Base-by-base conservation (phyloP, 176 grass and related monocot species). In the Puccinellia tenuiflora region DNA sequence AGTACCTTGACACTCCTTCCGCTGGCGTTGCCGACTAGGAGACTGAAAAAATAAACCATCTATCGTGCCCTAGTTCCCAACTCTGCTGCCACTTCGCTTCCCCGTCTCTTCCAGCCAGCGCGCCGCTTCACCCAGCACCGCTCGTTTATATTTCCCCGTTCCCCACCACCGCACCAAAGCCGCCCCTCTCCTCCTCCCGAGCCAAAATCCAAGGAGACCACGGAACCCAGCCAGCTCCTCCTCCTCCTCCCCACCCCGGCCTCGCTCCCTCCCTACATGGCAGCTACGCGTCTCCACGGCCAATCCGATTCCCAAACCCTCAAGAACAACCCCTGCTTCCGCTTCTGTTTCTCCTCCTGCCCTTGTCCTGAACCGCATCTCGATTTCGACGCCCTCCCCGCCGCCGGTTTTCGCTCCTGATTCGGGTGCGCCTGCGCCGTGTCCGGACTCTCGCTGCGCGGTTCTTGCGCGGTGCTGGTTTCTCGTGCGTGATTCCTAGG, bases 241-340 rank as follows among this genome's bases (percentile, higher is more conserved):
- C 12, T 6, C 11, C 10, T n/a, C 66, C n/a, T n/a, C n/a, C n/a
- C 43, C 77, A 25, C 59, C 28, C 34, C 46, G 33, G 22, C 16
- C 46, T 52, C 83, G 77, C 83, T 18, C 14, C 83, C 25, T 78
- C 83, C 8, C 71, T 52, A 90, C 88, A 90, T 90, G 88, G 88
- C 88, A 90, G 88, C 73, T 80, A 79, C 24, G 88, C 70, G 53
- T 40, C 78, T 63, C 88, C 72, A 75, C 78, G 52, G 53, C 53
- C 68, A 83, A 83, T 48, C 69, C 81, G 78, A 83, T 16, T 48
- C 69, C 81, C 43, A 85, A 22, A 66, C 79, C 75, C 21, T 69
- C 78, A 61, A 89, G 78, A 82, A 78, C 88, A 68, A 40, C 77
- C 60, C 82, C 60, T 53, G 83, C 83, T 79, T 28, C 60, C 43